Evolutionary conservation across 805 yeast genomes (phyloP).

Genomic region (Trichomonascus vanleenenianus): DNA sequence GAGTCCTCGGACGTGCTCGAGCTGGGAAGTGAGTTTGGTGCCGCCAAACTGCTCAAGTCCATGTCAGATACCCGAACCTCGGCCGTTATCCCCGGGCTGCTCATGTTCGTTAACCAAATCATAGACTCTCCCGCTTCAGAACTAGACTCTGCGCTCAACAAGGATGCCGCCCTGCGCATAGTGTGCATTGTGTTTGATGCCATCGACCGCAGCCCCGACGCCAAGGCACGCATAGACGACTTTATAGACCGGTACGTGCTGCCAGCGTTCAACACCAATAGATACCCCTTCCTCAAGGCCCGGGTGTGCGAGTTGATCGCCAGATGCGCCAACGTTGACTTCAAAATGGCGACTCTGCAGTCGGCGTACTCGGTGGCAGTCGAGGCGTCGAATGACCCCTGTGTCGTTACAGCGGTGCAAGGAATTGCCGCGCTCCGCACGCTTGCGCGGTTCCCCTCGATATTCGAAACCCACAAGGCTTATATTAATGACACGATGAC

Average conservation of each 20-base stretch:
- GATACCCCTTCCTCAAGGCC: constrained; percentile 57
- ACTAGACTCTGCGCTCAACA: constrained; percentile 41
- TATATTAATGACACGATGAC: constrained; percentile 76
- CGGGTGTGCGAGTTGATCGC: constrained; percentile 40
- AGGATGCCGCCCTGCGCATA: constrained; percentile 71
- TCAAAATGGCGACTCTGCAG: constrained; percentile 59
- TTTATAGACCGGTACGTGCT: constrained; percentile 37
- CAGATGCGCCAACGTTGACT: constrained; percentile 52
- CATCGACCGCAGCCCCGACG: constrained; percentile 40
- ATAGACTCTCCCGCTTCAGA: constrained; percentile 6
- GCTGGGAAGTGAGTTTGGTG: background rate
- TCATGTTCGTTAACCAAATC: constrained; percentile 5
- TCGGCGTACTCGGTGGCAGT: constrained; percentile 32
- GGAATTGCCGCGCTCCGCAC: constrained; percentile 84
- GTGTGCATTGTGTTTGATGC: constrained; percentile 48
- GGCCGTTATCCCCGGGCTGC: constrained; percentile 7
- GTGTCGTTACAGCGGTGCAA: constrained; percentile 67
- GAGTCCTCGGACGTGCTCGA: too few species aligned
- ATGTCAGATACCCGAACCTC: constrained; percentile 3
- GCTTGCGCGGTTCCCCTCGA: constrained; percentile 52
- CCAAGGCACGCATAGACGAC: background rate
- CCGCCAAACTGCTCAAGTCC: constrained; percentile 4
- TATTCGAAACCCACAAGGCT: constrained; percentile 55
- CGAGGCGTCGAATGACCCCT: constrained; percentile 37
- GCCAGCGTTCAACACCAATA: constrained; percentile 56